Base-by-base conservation (phyloP, 108 stramenopile genomes). In the Schizochytrium sp. region DNA sequence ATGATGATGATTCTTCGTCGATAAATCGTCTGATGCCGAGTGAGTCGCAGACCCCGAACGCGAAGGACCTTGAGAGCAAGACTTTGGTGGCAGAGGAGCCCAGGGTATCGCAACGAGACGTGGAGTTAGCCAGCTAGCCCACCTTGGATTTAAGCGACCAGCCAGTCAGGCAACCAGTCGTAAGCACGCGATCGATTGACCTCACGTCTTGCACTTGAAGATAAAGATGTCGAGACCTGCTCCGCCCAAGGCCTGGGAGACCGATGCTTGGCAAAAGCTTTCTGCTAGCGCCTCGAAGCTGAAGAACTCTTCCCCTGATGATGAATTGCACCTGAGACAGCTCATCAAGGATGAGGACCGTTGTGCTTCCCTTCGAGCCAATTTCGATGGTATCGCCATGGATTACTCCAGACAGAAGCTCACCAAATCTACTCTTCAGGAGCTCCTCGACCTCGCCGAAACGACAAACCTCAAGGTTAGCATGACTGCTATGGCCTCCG, bases 371-470 rank as follows among this genome's bases (percentile, higher is more conserved):
- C 4, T 89, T n/a, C 42, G 17, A 4, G 76, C 56, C 5, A 69
- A 59, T 8, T 19, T 40, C 49, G 44, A 50, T 56, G 89, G 89
- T 4, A 96, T 99, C 53, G 90, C 97, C 57, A 89, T 99, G 83
- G 99, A 99, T 90, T 99, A 97, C 92, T 95, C 95, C 56, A 94
- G 99, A 44, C 99, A 99, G 89, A 95, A 97, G 61, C 96, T 98
- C 28, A 97, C 95, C 38, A 96, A 95, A 56, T 96, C 97, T 89
- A 97, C 97, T 8, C 88, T 90, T 4, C 10, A 69, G 28, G 89
- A 91, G 59, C 93, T 99, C 15, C 97, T 96, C 90, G 96, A 97
- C 89, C 90, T 99, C 49, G 98, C 98, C 40, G 95, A 96, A 91
- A 90, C 95, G 12, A 94, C 96, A 58, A 90, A 91, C n/a, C 92